Evolutionary conservation across 2,329 filamentous ascomycete species (phyloP).

Genomic region (Peltaster fructicola): DNA sequence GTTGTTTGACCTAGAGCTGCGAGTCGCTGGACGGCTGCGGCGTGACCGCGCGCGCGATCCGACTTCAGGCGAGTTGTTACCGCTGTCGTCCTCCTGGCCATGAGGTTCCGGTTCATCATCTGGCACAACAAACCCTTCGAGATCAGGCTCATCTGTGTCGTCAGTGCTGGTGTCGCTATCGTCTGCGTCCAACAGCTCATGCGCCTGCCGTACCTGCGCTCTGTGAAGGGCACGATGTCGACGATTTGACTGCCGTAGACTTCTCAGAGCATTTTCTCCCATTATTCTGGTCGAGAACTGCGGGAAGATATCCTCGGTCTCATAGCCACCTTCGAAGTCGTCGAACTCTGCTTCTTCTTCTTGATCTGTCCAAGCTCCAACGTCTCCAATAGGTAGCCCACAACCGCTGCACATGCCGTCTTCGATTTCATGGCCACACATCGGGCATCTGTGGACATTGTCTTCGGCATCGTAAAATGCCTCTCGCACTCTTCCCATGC

Average conservation of each 20-base stretch:
- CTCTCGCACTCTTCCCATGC: conserved; percentile 11
- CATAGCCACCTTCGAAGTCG: conserved; percentile 7
- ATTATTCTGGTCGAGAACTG: no score
- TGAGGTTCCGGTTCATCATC: conserved; percentile 9
- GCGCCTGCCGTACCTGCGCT: no score
- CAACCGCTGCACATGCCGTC: conserved; percentile 41
- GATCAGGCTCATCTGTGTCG: conserved; percentile 4
- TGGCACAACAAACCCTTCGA: conserved; percentile 7
- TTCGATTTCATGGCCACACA: conserved; percentile 46
- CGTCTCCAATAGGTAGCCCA: conserved; percentile 31
- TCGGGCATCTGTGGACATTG: conserved; percentile 43
- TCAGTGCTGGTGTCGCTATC: conserved; percentile 3
- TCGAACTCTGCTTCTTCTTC: conserved; percentile 8
- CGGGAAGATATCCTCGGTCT: conserved; percentile 1
- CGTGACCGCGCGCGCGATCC: no score
- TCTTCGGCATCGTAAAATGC: conserved; percentile 40
- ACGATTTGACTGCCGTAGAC: conserved; percentile 6
- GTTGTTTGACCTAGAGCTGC: no score
- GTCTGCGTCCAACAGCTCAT: no score
- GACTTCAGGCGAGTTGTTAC: not conserved
- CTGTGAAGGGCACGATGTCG: conserved; percentile 3
- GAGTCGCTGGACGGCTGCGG: no score
- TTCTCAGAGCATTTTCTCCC: conserved; percentile 1
- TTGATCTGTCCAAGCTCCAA: conserved; percentile 4
- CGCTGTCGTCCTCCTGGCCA: conserved; percentile 2